Evolutionary conservation across 1,284 basidiomycete species (phyloP), one percentile per base, ranked within the genome.

Genomic region (Leucoagaricus sp.): DNA sequence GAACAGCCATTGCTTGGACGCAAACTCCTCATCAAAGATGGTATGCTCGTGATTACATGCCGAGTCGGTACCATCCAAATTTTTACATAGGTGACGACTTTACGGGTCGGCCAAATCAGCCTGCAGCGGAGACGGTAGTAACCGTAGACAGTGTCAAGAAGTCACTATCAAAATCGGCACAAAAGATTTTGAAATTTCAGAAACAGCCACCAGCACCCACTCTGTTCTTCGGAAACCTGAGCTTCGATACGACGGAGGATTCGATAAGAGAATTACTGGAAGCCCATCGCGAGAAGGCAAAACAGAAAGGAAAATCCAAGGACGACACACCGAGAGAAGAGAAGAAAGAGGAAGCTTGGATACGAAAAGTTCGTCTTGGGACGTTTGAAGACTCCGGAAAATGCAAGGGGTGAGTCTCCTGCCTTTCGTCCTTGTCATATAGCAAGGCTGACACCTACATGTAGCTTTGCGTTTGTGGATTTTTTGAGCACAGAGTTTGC

Each of bases 311-410:
- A 13, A 49, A 33, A 34, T 34, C 15, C n/a, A 57, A 50, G 38
- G 64, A 64, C 44, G 60, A 62, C 19, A 59, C 65, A 12, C 67
- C 66, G 4, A 68, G 64, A 13, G 31, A 53, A 47, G 52, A 57
- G 41, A 33, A 46, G 6, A 38, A 45, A 36, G 54, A 50, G 50
- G 45, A 52, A 29, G 71, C 72, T 51, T 95, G 94, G 71, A 86
- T 98, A 73, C 84, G 92, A 60, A 95, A 95, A 69, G 79, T 98
- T 26, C 86, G 96, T 3, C 82, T 99, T 80, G 95, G 94, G 1
- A 95, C 94, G 15, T 99, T 99, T 64, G 94, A 98, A 70, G 96
- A 98, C 70, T 91, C 84, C 53, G 94, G 94, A 5, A 78, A 87
- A 60, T 98, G 96, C 74, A 99, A 98, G 81, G 96, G 96, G 92